Conservation (phyloP, 257 asterid genomes). For the Solanum boliviense region DNA sequence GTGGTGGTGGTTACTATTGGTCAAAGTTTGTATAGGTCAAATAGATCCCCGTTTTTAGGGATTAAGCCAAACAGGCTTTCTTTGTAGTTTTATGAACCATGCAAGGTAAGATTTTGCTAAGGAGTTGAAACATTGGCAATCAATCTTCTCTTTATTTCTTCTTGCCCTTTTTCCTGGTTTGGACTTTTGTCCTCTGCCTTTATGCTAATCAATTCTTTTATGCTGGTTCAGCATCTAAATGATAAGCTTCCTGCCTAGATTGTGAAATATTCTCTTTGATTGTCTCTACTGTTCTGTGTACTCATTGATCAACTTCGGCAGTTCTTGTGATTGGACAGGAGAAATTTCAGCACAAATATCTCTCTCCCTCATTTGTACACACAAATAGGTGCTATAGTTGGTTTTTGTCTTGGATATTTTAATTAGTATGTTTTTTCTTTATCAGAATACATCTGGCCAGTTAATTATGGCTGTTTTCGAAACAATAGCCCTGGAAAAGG, state of each 20-base stretch:
- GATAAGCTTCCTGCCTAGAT: not conserved
- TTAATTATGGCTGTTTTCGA: not conserved
- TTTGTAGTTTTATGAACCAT: not conserved
- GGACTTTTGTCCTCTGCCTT: not conserved
- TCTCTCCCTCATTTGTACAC: not conserved
- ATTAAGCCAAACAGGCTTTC: not conserved
- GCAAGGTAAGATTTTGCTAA: not conserved
- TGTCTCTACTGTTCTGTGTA: not conserved
- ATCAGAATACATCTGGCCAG: not conserved
- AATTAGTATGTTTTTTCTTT: not conserved
- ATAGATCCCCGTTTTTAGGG: not conserved
- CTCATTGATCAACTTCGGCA: not conserved
- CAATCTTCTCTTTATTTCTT: not conserved
- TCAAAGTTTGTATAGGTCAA: not conserved
- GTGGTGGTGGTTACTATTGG: not conserved
- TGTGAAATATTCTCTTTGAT: not conserved
- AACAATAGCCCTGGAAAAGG: not conserved
- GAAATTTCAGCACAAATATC: not conserved
- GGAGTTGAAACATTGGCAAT: not conserved
- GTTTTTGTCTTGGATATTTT: not conserved
- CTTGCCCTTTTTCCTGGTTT: not conserved
- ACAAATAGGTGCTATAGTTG: not conserved
- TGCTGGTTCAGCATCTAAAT: not conserved
- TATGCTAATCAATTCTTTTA: not conserved
- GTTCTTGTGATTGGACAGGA: not conserved